Conservation (phyloP, 495 filamentous ascomycete genomes). For the Geopyxis carbonaria region DNA sequence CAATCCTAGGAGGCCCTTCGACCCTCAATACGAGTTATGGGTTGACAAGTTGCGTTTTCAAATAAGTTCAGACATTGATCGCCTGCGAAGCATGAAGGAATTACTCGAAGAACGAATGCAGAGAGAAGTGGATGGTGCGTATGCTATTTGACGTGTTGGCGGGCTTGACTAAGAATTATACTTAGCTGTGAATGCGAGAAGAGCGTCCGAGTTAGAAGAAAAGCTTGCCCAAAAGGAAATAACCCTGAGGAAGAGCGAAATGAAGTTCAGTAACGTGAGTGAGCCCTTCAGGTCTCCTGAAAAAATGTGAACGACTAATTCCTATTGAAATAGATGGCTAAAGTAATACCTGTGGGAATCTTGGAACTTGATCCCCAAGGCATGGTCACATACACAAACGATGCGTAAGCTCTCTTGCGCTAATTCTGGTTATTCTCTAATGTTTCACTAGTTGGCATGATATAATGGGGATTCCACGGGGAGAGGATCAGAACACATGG, state of each 20-base stretch:
- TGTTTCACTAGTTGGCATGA: conserved; percentile 2
- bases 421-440: too few relatives aligned
- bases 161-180: conserved; percentile 6
- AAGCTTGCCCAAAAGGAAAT: not conserved
- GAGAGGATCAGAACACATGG: not conserved
- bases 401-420: not conserved
- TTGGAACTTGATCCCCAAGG: too few relatives aligned
- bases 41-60: conserved; percentile 16
- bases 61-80: conserved; percentile 12
- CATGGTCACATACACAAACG: not conserved
- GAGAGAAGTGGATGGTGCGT: conserved; percentile 3
- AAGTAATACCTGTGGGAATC: too few relatives aligned
- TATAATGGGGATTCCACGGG: conserved; percentile 1
- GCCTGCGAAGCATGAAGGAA: conserved; percentile 10
- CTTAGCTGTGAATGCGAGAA: conserved; percentile 1
- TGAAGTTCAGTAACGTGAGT: conserved; percentile 3
- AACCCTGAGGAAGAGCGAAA: not conserved
- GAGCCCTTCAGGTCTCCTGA: not conserved
- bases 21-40: conserved; percentile 14
- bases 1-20: conserved; percentile 16
- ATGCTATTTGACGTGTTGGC: not conserved
- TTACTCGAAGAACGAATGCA: conserved; percentile 15
- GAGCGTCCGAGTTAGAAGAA: conserved; percentile 3
- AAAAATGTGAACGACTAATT: not conserved
- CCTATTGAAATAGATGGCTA: conserved; percentile 6